A percentile compares a stretch with the other conserved stretches of the same genome.
These are phyloP conservation scores for Fusarium transvaalense DNA, from an alignment of 2,329 filamentous ascomycete species.

Conservation along the genomic window DNA sequence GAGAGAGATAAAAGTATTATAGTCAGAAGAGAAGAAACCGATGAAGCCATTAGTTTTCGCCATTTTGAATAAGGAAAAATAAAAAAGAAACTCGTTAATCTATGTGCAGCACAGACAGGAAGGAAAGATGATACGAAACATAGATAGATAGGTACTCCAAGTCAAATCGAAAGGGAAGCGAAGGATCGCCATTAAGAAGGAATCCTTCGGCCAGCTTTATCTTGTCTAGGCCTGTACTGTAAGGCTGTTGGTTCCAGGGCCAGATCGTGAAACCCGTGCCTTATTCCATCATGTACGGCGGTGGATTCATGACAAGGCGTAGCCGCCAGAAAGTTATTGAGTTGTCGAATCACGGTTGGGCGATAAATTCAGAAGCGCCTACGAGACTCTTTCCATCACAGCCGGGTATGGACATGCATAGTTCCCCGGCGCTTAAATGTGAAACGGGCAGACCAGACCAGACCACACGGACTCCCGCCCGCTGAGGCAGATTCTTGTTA, in stretches of 20 bases:
- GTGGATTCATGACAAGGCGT: not conserved
- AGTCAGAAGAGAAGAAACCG: conserved; percentile 24
- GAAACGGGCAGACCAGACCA: not conserved
- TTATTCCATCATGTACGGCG: not conserved
- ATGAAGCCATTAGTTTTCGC: conserved; percentile 5
- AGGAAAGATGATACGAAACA: not conserved
- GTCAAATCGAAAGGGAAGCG: not conserved
- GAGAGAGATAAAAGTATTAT: conserved; percentile 20
- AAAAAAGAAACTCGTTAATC: not conserved
- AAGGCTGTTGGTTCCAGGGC: conserved; percentile 3
- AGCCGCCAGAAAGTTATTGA: not conserved
- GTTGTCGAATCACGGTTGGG: conserved; percentile 2
- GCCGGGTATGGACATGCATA: not conserved
- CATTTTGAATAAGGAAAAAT: conserved; percentile 1
- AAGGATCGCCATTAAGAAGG: conserved; percentile 11
- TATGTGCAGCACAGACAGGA: conserved; percentile 4
- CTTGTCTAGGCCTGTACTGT: not conserved
- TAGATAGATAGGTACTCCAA: too few relatives aligned
- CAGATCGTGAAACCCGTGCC: conserved; percentile 6
- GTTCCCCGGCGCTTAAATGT: conserved; percentile 14
- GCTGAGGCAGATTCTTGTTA: not conserved
- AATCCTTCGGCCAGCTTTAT: not conserved
- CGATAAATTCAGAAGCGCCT: conserved; percentile 2
- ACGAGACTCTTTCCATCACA: not conserved
- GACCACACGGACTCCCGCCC: not conserved